Evolutionary conservation across 2,329 filamentous ascomycete genomes (phyloP).

Genomic region (Sclerotinia trifoliorum): DNA sequence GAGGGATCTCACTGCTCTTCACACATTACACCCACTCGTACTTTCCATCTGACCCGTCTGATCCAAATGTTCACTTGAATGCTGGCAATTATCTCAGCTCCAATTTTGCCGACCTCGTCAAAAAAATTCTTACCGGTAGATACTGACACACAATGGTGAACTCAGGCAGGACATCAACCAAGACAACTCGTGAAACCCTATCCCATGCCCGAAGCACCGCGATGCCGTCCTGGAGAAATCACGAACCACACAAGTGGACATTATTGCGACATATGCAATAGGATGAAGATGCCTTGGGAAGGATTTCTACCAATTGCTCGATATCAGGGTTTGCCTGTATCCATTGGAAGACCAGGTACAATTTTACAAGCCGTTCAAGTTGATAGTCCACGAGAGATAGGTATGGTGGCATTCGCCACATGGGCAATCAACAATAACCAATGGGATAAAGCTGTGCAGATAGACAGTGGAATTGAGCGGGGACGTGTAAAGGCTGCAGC

Average conservation of each 20-base stretch:
- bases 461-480: not conserved
- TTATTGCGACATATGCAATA: not conserved
- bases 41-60: not conserved
- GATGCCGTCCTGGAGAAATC: not conserved
- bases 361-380: not conserved
- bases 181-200: not conserved
- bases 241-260: not conserved
- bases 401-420: conserved; percentile 2
- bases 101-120: too few species aligned
- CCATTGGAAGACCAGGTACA: not conserved
- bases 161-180: conserved; percentile 13
- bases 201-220: not conserved
- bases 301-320: not conserved
- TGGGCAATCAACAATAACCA: not conserved
- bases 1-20: not conserved
- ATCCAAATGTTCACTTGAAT: not conserved
- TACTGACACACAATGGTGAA: not conserved
- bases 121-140: not conserved
- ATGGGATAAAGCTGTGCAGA: not conserved
- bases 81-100: not conserved
- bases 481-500: not conserved
- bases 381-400: not conserved
- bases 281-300: conserved; percentile 11
- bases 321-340: not conserved
- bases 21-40: too few species aligned